These are phyloP conservation scores for Backusella macrospora DNA, from an alignment of 192 early-diverging fungal genomes.

Conservation along the genomic window DNA sequence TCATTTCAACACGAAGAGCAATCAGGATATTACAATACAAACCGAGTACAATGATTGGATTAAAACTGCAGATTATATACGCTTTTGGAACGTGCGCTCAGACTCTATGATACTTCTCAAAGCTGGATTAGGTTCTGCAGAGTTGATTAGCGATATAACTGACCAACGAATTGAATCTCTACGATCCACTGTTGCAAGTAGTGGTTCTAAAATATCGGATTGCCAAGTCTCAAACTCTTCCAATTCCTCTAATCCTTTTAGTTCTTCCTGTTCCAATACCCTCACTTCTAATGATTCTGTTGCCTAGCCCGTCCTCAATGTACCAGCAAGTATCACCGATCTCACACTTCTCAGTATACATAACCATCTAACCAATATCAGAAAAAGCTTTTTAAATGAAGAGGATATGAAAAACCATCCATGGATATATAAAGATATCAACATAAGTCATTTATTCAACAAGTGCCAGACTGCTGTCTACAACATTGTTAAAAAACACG, in stretches of 20 bases:
- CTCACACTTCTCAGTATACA: not conserved
- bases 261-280: too few species aligned
- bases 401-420: not conserved
- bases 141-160: too few species aligned
- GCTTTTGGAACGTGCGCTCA: too few species aligned
- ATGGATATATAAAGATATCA: not conserved
- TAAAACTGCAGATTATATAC: too few species aligned
- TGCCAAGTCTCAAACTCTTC: not conserved
- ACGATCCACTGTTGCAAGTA: too few species aligned
- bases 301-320: not conserved
- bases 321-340: not conserved
- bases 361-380: not conserved
- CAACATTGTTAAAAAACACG: not conserved
- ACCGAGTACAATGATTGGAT: too few species aligned
- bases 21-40: too few species aligned
- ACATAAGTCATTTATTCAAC: not conserved
- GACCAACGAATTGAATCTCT: too few species aligned
- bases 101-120: too few species aligned
- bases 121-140: too few species aligned
- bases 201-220: too few species aligned
- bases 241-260: not conserved
- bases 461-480: not conserved
- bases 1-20: too few species aligned
- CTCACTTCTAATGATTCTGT: not conserved
- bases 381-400: not conserved